Evolutionary conservation across 345 rosid genomes (phyloP).

Genomic region (Salix brachista): DNA sequence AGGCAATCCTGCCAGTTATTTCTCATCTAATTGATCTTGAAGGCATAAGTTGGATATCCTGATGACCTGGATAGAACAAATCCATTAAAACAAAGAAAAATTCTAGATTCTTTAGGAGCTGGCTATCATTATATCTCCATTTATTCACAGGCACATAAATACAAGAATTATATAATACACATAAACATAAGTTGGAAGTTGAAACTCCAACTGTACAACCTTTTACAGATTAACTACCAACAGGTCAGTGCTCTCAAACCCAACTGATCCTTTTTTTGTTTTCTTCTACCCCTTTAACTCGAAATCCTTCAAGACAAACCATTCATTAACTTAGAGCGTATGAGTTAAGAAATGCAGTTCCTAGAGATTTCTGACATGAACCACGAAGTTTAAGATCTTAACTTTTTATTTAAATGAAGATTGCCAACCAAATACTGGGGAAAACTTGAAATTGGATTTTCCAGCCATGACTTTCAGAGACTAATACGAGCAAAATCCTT

Average conservation of each 20-base stretch:
- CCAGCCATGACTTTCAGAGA: neutral
- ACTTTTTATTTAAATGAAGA: neutral
- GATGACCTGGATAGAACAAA: neutral
- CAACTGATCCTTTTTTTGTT: neutral
- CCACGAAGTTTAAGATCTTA: neutral
- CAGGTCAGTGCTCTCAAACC: slow-evolving; percentile 3
- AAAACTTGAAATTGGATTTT: neutral
- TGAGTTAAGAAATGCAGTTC: neutral
- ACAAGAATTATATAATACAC: neutral
- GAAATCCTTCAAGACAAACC: neutral
- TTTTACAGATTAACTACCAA: slow-evolving; percentile 16
- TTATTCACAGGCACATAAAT: neutral
- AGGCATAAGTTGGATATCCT: neutral
- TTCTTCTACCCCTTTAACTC: neutral
- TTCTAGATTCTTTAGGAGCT: neutral
- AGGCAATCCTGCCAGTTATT: neutral
- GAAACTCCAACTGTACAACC: slow-evolving; percentile 13
- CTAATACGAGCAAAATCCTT: slow-evolving; percentile 39
- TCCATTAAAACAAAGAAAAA: neutral
- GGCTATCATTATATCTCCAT: neutral
- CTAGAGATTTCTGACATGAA: neutral
- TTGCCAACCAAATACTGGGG: neutral
- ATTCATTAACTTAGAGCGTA: neutral
- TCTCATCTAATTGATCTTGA: neutral
- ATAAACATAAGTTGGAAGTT: slow-evolving; percentile 15